These are phyloP conservation scores for Arthrobotrys sinensis DNA, from an alignment of 2,329 filamentous ascomycete species.

Conservation along the genomic window DNA sequence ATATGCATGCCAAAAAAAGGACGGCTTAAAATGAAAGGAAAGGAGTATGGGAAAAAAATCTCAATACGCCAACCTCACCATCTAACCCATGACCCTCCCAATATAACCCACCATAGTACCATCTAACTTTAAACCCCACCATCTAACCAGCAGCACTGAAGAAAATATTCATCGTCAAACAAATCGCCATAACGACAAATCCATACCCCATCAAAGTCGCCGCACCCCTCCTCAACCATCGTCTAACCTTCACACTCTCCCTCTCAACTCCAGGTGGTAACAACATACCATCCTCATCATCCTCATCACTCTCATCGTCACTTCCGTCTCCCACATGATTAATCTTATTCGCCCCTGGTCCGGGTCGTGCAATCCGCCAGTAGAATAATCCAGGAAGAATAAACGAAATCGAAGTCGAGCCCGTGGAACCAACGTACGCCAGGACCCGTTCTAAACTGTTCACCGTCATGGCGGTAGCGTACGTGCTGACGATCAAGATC, in stretches of 20 bases:
- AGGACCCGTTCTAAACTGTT: slow-evolving; percentile 90
- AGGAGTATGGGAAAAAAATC: background rate
- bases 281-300: slow-evolving; percentile 67
- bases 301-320: slow-evolving; percentile 74
- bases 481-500: slow-evolving; percentile 84
- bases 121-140: slow-evolving; percentile 69
- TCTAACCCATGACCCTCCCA: slow-evolving; percentile 73
- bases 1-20: background rate
- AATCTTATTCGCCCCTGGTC: slow-evolving; percentile 85
- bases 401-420: slow-evolving; percentile 95
- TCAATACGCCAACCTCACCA: slow-evolving; percentile 1
- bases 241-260: slow-evolving; percentile 76
- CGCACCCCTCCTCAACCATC: slow-evolving; percentile 78
- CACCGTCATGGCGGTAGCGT: slow-evolving; percentile 90
- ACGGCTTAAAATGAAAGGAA: background rate
- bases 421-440: slow-evolving; percentile 94
- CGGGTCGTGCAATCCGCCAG: slow-evolving; percentile 95
- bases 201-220: slow-evolving; percentile 87
- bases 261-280: slow-evolving; percentile 72
- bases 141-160: slow-evolving; percentile 69
- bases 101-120: slow-evolving; percentile 69
- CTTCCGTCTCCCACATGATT: slow-evolving; percentile 86
- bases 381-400: slow-evolving; percentile 97
- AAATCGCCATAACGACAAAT: slow-evolving; percentile 88
- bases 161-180: slow-evolving; percentile 86